A percentile compares a stretch with the other conserved stretches of the same genome.
Evolutionary conservation across 495 filamentous ascomycete genomes (phyloP).

Genomic region (Copromyces sp.): DNA sequence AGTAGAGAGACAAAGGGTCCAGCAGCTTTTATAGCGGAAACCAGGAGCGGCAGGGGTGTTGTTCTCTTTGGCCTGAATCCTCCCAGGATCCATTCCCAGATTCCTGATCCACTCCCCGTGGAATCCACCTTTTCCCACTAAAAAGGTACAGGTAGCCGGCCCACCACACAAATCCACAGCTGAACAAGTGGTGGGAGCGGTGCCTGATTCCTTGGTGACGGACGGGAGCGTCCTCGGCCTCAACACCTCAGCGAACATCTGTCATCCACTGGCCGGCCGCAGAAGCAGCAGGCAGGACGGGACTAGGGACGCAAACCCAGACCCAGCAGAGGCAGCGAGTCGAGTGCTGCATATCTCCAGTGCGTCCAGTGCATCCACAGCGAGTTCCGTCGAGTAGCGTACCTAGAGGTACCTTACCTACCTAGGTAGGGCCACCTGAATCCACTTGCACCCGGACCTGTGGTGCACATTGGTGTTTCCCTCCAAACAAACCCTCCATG

Average conservation of each 20-base stretch:
- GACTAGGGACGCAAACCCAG: background rate
- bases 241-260: background rate
- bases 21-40: background rate
- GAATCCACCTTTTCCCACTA: background rate
- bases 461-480: background rate
- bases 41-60: background rate
- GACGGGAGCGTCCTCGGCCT: background rate
- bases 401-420: too few species aligned
- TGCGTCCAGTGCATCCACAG: too few species aligned
- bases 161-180: background rate
- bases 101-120: slow-evolving; percentile 10
- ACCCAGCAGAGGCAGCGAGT: background rate
- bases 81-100: background rate
- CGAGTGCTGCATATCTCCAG: background rate
- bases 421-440: background rate
- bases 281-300: background rate
- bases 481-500: background rate
- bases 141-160: background rate
- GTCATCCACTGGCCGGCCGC: background rate
- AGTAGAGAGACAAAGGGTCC: slow-evolving; percentile 4
- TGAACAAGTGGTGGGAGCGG: background rate
- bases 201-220: background rate
- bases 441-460: background rate
- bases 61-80: background rate
- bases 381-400: background rate